These are phyloP conservation scores for Epichloe coenophiala DNA, from an alignment of 2,329 filamentous ascomycete genomes.

Conservation along the genomic window DNA sequence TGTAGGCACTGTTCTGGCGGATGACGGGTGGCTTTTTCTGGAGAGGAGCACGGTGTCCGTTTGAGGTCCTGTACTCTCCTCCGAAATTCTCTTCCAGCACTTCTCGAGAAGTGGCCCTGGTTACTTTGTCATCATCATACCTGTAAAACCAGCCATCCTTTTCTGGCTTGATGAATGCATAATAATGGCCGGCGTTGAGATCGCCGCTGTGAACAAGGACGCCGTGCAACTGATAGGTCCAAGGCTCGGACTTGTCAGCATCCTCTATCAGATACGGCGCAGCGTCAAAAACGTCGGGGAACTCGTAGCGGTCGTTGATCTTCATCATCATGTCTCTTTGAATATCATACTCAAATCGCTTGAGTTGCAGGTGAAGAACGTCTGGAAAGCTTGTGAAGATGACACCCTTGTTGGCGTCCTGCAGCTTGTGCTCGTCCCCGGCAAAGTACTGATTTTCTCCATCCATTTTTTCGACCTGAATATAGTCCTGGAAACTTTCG, in stretches of 20 bases:
- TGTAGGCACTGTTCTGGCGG: constrained; percentile 79
- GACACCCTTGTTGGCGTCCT: constrained; percentile 94
- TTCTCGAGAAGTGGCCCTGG: constrained; percentile 81
- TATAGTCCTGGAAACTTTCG: constrained; percentile 91
- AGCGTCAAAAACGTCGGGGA: constrained; percentile 72
- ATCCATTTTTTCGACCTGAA: constrained; percentile 91
- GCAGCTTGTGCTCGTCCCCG: constrained; percentile 74
- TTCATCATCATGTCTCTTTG: constrained; percentile 98
- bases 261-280: constrained; percentile 76
- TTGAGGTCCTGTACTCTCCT: constrained; percentile 56
- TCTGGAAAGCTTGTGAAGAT: constrained; percentile 94
- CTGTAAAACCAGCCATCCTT: constrained; percentile 94
- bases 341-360: constrained; percentile 96
- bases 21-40: constrained; percentile 46
- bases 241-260: constrained; percentile 77
- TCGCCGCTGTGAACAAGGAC: constrained; percentile 95
- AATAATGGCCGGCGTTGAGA: constrained; percentile 94
- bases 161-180: constrained; percentile 86
- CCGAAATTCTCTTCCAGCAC: constrained; percentile 95
- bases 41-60: constrained; percentile 32
- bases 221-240: constrained; percentile 85
- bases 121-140: constrained; percentile 95
- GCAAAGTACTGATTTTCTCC: constrained; percentile 98
- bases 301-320: constrained; percentile 87
- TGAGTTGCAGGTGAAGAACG: constrained; percentile 86